phyloP scores from a whole-genome alignment of 1,139 yeast species.

The Zygosaccharomyces sapae region DNA sequence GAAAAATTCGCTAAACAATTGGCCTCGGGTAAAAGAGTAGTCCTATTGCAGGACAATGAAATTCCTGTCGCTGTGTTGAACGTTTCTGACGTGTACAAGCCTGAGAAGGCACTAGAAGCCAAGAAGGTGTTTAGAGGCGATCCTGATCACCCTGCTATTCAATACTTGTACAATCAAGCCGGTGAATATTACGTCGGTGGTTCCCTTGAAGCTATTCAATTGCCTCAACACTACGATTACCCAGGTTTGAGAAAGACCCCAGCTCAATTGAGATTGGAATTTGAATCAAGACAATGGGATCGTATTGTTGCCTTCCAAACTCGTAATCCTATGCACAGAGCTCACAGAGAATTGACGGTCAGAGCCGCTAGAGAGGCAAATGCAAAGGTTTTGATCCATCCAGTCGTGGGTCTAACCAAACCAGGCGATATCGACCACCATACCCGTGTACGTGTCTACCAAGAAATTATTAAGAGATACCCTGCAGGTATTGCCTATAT shows the following conservation, averaged over 20 bases:
- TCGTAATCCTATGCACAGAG: conserved; percentile 98
- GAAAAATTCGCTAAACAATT: conserved; percentile 48
- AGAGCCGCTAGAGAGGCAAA: conserved; percentile 82
- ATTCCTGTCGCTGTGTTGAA: conserved; percentile 76
- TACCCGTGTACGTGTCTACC: conserved; percentile 93
- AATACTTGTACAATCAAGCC: conserved; percentile 65
- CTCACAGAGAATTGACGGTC: conserved; percentile 92
- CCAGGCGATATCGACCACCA: conserved; percentile 98
- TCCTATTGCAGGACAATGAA: conserved; percentile 80
- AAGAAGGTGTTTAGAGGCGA: conserved; percentile 89
- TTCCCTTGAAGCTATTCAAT: conserved; percentile 70
- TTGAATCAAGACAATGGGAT: conserved; percentile 76
- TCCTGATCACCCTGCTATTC: conserved; percentile 92
- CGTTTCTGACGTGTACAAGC: conserved; percentile 72
- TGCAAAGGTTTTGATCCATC: conserved; percentile 85
- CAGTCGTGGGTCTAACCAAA: conserved; percentile 93
- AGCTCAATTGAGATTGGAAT: conserved; percentile 81
- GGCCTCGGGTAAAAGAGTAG: conserved; percentile 59
- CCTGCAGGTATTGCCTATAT: conserved; percentile 92
- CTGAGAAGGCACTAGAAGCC: conserved; percentile 78
- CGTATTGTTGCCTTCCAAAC: conserved; percentile 96
- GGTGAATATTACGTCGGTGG: conserved; percentile 91
- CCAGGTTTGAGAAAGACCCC: conserved; percentile 86
- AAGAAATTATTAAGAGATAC: conserved; percentile 83
- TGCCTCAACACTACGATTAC: conserved; percentile 89